Base-by-base conservation (phyloP, 768 basidiomycete species). In the Rhodotorula taiwanensis region DNA sequence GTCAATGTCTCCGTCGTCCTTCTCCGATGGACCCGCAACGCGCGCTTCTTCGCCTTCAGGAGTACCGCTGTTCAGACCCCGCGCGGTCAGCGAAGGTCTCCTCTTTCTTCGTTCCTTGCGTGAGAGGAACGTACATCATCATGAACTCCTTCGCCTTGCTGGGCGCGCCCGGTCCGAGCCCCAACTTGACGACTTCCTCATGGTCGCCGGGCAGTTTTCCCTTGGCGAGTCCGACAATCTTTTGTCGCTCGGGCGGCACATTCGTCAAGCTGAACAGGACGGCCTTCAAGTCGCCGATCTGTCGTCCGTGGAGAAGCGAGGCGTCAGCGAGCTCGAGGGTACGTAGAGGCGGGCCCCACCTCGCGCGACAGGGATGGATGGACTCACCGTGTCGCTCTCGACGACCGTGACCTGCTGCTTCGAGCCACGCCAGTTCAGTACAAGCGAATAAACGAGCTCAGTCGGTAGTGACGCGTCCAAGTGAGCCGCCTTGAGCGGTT, bases 31-130 rank as follows among this genome's bases (percentile, higher is more conserved):
- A 3, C 58, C 62, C n/a, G 55, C 27, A 14, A 89, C 88, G 73
- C 87, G 89, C 73, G 90, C 84, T 73, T 89, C 88, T 64, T 86
- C 81, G 36, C 88, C 88, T 75, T 88, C 83, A 2, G 88, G 87
- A 10, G 89, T 92, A 16, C 91, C 91, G 25, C 92, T 55, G 15
- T 23, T 21, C n/a, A 27, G 11, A n/a, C n/a, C n/a, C n/a, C n/a
- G n/a, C n/a, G n/a, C n/a, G n/a, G n/a, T n/a, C n/a, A n/a, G 21
- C 13, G 23, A 9, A 21, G 20, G 33, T 11, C 9, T 5, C 4
- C 14, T 9, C 11, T n/a, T 13, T 5, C 10, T 13, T n/a, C 13
- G 48, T 10, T 8, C 48, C 25, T 10, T 14, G 48, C 23, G 47
- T 13, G 41, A 20, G 25, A 41, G 27, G 49, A 30, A 20, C 13